These are phyloP conservation scores for Talaromyces sp. DNA, from an alignment of 2,329 filamentous ascomycete species.

Conservation along the genomic window DNA sequence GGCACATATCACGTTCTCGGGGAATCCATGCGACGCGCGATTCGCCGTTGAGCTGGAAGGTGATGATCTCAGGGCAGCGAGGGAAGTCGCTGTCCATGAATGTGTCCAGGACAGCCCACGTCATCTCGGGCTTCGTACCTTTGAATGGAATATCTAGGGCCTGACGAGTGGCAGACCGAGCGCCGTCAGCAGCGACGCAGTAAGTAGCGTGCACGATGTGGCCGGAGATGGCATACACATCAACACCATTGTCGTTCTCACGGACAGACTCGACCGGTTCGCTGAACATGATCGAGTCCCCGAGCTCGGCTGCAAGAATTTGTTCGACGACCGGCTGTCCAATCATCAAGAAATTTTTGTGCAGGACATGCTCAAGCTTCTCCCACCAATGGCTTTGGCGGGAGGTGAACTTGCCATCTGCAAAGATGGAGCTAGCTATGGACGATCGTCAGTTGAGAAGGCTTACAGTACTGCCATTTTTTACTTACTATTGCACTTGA, in stretches of 20 bases:
- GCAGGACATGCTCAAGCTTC: neutral
- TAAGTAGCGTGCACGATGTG: constrained; percentile 1
- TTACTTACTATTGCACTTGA: constrained; percentile 9
- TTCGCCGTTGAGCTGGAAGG: constrained; percentile 4
- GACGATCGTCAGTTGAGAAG: neutral
- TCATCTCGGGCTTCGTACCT: constrained; percentile 7
- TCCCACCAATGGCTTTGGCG: constrained; percentile 8
- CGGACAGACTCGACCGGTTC: neutral
- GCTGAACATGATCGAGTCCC: neutral
- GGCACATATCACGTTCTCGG: constrained; percentile 4
- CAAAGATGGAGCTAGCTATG: constrained; percentile 3
- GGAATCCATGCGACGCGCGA: constrained; percentile 7
- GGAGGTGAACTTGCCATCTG: constrained; percentile 4
- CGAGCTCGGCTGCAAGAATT: neutral
- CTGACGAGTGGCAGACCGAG: neutral
- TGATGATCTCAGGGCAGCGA: constrained; percentile 5
- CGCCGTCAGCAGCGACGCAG: constrained; percentile 3
- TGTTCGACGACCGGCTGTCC: constrained; percentile 6
- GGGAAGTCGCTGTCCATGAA: constrained; percentile 7
- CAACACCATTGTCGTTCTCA: constrained; percentile 1
- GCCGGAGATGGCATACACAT: neutral
- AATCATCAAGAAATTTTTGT: constrained; percentile 9
- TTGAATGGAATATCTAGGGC: constrained; percentile 5
- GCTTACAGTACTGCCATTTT: neutral
- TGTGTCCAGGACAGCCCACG: constrained; percentile 6